Base-by-base conservation (phyloP, 2,329 filamentous ascomycete genomes). In the Macrophomina pseudophaseolina region DNA sequence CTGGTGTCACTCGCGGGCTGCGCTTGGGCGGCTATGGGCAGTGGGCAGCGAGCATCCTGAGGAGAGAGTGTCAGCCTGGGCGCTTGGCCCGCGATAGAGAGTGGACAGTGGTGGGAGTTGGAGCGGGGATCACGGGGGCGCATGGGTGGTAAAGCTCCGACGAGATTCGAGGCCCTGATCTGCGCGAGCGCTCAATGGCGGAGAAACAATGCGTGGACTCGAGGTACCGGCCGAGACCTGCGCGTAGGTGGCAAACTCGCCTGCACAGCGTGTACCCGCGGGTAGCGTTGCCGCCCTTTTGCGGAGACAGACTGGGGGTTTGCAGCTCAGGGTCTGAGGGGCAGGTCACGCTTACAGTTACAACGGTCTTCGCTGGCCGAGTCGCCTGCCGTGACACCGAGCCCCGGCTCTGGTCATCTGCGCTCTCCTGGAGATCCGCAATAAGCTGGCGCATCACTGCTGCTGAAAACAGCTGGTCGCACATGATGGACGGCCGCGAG, bases 391-490 rank as follows among this genome's bases (percentile, higher is more conserved):
- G 64, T 66, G 54, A 16, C 64, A 66, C 64, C 53, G 44, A n/a
- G 60, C 44, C 46, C 60, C 30, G 60, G 52, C 30, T 59, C 16
- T 56, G 38, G 65, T 66, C 64, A 66, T 59, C 64, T 66, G 64
- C 63, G 30, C 35, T 62, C 44, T 62, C 58, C 58, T 62, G 58
- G 60, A 53, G 48, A 52, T 64, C 48, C 38, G 54, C 54, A 58
- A 30, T 42, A 38, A 35, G 62, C 59, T 51, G 38, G 48, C 44
- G 14, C 32, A 54, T 53, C 48, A 49, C 49, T 49, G 23, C 28
- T 54, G 63, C 53, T 66, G 64, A 66, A 65, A 65, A 28, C 53
- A 60, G 54, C 64, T 30, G 44, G 64, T 66, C 14, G 64, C 64
- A 66, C 64, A 66, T 58, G 51, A 48, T 56, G 53, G 64, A 32